These are phyloP conservation scores for Lactarius psammicola DNA, from an alignment of 768 basidiomycete genomes.

Conservation along the genomic window DNA sequence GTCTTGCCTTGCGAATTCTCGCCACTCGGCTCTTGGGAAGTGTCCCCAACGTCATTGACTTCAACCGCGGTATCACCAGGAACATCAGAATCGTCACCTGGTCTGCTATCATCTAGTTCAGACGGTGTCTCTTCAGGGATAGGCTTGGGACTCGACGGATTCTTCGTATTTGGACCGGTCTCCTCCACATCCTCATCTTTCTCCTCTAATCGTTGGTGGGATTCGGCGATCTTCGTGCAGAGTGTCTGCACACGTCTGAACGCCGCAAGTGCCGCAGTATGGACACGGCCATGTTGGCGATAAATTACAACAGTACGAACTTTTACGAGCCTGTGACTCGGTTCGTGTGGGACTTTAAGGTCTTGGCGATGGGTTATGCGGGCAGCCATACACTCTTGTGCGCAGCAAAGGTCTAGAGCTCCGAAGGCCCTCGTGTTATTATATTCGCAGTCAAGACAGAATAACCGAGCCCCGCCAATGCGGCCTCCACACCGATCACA, in stretches of 20 bases:
- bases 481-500: constrained; percentile 34
- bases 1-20: not conserved
- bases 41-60: too few relatives aligned
- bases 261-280: not conserved
- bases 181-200: not conserved
- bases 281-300: constrained; percentile 11
- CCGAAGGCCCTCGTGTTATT: constrained; percentile 4
- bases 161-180: not conserved
- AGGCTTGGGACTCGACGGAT: not conserved
- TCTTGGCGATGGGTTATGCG: constrained; percentile 24
- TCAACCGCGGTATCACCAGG: too few relatives aligned
- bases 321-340: constrained; percentile 5
- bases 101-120: not conserved
- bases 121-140: too few relatives aligned
- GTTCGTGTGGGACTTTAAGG: constrained; percentile 16
- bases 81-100: not conserved
- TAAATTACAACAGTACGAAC: not conserved
- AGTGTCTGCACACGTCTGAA: not conserved
- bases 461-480: constrained; percentile 34
- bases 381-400: constrained; percentile 30
- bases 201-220: too few relatives aligned
- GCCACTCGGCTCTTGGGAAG: too few relatives aligned
- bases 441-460: constrained; percentile 36
- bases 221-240: not conserved
- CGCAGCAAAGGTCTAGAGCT: constrained; percentile 36